These are phyloP conservation scores for Daldinia bambusicola DNA, from an alignment of 495 filamentous ascomycete species.

Conservation along the genomic window DNA sequence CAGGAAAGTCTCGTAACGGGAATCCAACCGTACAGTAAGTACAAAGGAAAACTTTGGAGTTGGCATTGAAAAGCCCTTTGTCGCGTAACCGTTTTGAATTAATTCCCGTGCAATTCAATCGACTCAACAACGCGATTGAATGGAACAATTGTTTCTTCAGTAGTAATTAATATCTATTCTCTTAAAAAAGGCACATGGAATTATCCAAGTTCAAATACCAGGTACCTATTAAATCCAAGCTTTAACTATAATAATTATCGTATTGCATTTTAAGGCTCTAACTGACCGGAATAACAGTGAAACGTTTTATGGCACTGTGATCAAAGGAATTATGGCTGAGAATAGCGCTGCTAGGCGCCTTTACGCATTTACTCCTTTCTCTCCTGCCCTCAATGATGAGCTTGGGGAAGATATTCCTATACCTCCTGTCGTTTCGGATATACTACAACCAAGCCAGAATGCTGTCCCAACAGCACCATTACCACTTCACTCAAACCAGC, in stretches of 20 bases:
- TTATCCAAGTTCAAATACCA: constrained; percentile 12
- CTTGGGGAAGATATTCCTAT: constrained; percentile 19
- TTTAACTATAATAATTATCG: background rate
- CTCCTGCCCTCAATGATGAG: constrained; percentile 4
- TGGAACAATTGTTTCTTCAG: background rate
- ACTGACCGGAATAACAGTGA: background rate
- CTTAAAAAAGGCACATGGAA: background rate
- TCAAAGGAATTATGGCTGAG: constrained; percentile 14
- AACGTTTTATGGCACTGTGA: constrained; percentile 17
- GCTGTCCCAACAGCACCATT: constrained; percentile 7
- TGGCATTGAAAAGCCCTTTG: background rate
- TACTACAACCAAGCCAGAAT: constrained; percentile 19
- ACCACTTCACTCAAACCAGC: constrained; percentile 19
- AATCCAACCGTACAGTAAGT: background rate
- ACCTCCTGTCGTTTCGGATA: constrained; percentile 34
- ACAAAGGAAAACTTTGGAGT: background rate
- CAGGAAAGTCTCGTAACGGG: background rate
- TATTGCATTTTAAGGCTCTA: background rate
- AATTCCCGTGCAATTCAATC: constrained; percentile 1
- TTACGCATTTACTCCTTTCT: constrained; percentile 2
- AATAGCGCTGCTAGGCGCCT: constrained; percentile 13
- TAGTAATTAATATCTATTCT: background rate
- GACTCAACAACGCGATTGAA: background rate
- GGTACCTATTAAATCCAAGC: background rate
- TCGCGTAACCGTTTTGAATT: constrained; percentile 5